These are phyloP conservation scores for Orobanche coerulescens DNA, from an alignment of 257 asterid genomes.

Conservation along the genomic window DNA sequence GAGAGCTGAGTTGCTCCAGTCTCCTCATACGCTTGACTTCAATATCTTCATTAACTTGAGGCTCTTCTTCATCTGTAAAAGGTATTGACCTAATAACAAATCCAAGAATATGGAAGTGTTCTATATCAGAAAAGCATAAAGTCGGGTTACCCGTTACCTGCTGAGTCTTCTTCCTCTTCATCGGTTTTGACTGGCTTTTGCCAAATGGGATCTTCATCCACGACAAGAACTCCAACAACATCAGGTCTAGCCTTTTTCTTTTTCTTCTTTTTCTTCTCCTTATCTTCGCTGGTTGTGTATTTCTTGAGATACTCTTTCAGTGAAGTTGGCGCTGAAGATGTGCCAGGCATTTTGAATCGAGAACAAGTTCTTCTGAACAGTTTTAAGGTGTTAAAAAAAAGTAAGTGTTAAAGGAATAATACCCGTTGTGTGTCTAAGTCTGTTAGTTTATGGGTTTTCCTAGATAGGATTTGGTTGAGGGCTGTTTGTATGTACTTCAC, in stretches of 20 bases:
- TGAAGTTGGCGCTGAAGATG: slow-evolving; percentile 41
- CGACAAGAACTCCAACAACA: slow-evolving; percentile 45
- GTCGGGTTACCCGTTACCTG: slow-evolving; percentile 40
- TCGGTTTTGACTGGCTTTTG: slow-evolving; percentile 55
- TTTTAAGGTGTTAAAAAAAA: not conserved
- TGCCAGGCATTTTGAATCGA: slow-evolving; percentile 32
- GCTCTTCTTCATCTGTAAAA: slow-evolving; percentile 71
- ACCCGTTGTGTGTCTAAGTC: too few species aligned
- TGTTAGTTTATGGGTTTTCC: too few species aligned
- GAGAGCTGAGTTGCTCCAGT: slow-evolving; percentile 47
- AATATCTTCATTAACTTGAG: slow-evolving; percentile 71
- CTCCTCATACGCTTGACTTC: slow-evolving; percentile 81
- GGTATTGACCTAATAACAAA: not conserved
- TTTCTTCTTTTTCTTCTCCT: slow-evolving; percentile 47
- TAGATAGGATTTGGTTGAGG: too few species aligned
- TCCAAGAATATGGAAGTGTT: slow-evolving; percentile 9
- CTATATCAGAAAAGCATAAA: not conserved
- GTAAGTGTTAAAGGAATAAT: too few species aligned
- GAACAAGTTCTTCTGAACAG: not conserved
- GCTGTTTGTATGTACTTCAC: too few species aligned
- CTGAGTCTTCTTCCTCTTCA: slow-evolving; percentile 50
- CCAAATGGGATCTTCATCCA: slow-evolving; percentile 84
- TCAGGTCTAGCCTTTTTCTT: slow-evolving; percentile 37
- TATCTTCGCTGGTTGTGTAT: slow-evolving; percentile 49
- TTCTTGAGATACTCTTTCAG: slow-evolving; percentile 70